Conservation (phyloP, 306 rosid genomes). For the Quercus suber region DNA sequence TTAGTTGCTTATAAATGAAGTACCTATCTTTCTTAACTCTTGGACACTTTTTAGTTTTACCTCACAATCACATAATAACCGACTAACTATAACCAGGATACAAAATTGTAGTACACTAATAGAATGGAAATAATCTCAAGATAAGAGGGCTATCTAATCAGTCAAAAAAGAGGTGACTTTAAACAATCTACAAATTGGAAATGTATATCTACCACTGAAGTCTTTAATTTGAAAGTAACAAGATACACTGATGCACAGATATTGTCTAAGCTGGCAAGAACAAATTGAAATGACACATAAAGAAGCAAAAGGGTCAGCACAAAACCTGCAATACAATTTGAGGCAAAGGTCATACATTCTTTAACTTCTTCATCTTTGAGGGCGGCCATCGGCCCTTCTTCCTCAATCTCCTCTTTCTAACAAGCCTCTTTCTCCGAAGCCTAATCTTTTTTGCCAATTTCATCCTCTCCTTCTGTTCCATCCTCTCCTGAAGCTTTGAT, state of each 20-base stretch:
- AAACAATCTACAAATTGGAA: constrained; percentile 5
- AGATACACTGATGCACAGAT: constrained; percentile 10
- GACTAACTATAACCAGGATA: neutral
- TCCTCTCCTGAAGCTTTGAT: constrained; percentile 71
- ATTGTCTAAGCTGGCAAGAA: neutral
- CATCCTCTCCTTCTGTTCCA: constrained; percentile 71
- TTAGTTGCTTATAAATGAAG: neutral
- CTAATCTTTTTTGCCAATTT: constrained; percentile 83
- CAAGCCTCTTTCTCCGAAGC: constrained; percentile 76
- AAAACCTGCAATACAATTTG: constrained; percentile 35
- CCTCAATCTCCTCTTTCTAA: constrained; percentile 67
- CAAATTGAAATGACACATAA: constrained; percentile 2
- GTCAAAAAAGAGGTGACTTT: neutral
- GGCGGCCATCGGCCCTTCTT: constrained; percentile 99
- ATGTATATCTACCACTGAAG: neutral
- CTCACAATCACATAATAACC: neutral
- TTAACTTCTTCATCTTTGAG: constrained; percentile 85
- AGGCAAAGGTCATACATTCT: constrained; percentile 61
- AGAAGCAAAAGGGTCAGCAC: constrained; percentile 29
- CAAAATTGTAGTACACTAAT: too few relatives aligned
- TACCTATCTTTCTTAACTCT: neutral
- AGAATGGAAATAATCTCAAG: neutral
- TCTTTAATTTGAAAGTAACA: constrained; percentile 15
- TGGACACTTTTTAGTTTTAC: neutral
- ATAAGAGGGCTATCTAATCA: neutral